A percentile compares a stretch with the other conserved stretches of the same genome.
These are phyloP conservation scores for Cystobasidium ongulense DNA, from an alignment of 768 basidiomycete species.

Conservation along the genomic window DNA sequence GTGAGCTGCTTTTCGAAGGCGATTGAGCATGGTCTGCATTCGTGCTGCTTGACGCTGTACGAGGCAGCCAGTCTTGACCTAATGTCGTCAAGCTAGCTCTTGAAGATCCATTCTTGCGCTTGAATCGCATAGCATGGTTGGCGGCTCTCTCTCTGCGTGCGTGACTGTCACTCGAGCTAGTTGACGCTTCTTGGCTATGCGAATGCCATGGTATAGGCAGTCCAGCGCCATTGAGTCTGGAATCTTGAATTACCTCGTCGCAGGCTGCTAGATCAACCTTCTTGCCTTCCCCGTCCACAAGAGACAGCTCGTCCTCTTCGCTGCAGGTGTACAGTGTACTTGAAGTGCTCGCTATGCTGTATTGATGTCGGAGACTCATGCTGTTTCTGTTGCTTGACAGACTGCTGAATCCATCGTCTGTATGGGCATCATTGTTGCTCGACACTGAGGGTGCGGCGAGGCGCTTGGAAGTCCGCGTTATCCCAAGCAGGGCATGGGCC, in stretches of 20 bases:
- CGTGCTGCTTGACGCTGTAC: neutral
- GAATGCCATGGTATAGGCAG: neutral
- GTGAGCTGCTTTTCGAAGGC: neutral
- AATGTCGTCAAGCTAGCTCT: neutral
- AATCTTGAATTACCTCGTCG: neutral
- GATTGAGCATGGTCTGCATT: neutral
- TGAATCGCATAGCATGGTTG: constrained; percentile 8
- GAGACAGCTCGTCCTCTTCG: neutral
- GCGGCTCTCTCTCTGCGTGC: neutral
- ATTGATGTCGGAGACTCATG: neutral
- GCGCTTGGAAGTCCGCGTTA: neutral
- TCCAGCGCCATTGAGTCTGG: neutral
- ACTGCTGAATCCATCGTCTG: neutral
- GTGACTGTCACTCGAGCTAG: neutral
- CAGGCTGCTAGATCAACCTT: neutral
- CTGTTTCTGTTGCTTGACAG: neutral
- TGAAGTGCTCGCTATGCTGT: constrained; percentile 5
- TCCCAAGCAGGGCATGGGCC: neutral
- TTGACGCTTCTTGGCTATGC: neutral
- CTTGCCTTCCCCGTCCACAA: neutral
- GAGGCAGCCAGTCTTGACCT: neutral
- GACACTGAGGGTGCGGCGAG: neutral
- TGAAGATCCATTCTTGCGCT: neutral
- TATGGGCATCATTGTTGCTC: constrained; percentile 1
- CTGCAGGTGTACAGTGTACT: neutral